Conservation (phyloP, 148 eudicot genomes). For the Cornus florida region DNA sequence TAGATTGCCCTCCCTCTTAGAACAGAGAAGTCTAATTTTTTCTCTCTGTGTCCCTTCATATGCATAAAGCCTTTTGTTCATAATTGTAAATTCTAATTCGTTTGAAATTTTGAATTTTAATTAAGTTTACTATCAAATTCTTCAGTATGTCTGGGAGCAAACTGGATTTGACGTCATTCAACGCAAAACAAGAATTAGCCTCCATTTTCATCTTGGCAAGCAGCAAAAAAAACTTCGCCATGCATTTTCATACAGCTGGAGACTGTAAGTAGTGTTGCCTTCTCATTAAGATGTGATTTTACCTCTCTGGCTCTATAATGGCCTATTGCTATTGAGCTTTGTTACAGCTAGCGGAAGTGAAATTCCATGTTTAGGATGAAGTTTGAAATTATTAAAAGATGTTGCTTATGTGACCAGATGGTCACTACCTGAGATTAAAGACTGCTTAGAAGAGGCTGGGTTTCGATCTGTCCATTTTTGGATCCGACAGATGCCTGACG, state of each 20-base stretch:
- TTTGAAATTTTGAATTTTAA: background rate
- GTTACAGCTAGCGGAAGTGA: background rate
- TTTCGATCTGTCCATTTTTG: conserved; percentile 79
- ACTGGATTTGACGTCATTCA: conserved; percentile 82
- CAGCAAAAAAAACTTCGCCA: conserved; percentile 71
- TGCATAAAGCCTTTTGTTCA: background rate
- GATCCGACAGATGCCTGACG: conserved; percentile 84
- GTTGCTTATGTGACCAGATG: conserved; percentile 45
- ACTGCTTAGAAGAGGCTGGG: conserved; percentile 93
- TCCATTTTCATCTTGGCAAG: conserved; percentile 75
- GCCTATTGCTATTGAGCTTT: background rate
- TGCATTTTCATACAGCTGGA: conserved; percentile 97
- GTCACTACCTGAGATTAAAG: conserved; percentile 95
- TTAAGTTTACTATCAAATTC: background rate
- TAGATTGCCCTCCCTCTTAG: background rate
- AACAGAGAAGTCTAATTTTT: background rate
- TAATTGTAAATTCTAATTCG: background rate
- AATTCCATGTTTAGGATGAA: background rate
- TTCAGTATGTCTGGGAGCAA: conserved; percentile 97
- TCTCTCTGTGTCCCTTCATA: background rate
- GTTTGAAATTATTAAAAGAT: background rate
- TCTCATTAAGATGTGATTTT: background rate
- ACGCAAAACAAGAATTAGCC: conserved; percentile 89
- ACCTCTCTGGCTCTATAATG: background rate
- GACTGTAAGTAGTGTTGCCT: conserved; percentile 66